Evolutionary conservation across 345 rosid species (phyloP).

Genomic region (Boechera retrofracta): DNA sequence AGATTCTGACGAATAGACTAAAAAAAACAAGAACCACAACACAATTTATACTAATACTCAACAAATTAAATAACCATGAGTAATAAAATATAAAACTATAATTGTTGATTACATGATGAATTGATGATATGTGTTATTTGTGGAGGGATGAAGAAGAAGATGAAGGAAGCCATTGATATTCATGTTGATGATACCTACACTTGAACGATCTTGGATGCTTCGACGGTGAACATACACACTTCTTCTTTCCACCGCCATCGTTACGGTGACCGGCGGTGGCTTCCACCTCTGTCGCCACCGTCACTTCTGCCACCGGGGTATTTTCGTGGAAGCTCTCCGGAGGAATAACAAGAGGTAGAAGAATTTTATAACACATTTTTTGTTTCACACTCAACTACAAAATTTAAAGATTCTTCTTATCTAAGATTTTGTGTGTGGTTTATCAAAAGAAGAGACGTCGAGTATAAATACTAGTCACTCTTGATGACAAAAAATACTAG

Average conservation of each 20-base stretch:
- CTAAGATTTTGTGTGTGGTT: constrained; percentile 32
- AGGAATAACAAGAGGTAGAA: constrained; percentile 26
- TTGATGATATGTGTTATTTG: constrained; percentile 30
- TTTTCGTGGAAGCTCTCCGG: constrained; percentile 19
- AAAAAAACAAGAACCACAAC: not conserved
- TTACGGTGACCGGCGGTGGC: constrained; percentile 14
- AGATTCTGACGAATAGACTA: not conserved
- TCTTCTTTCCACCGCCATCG: constrained; percentile 46
- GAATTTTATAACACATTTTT: constrained; percentile 40
- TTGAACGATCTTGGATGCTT: constrained; percentile 80
- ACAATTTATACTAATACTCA: constrained; percentile 8
- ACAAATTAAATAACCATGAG: constrained; percentile 16
- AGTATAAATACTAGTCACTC: constrained; percentile 39
- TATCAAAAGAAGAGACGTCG: constrained; percentile 36
- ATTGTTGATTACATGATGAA: constrained; percentile 26
- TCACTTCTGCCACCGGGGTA: constrained; percentile 25
- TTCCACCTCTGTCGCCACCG: constrained; percentile 33
- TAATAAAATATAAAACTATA: constrained; percentile 16
- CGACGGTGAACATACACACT: constrained; percentile 75
- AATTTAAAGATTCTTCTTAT: constrained; percentile 15
- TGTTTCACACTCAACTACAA: not conserved
- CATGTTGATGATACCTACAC: constrained; percentile 71
- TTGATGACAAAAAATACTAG: not conserved
- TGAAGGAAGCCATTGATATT: constrained; percentile 58
- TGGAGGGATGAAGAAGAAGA: constrained; percentile 23